Evolutionary conservation across 305 asterid genomes (phyloP).

Genomic region (Salvia sclarea): DNA sequence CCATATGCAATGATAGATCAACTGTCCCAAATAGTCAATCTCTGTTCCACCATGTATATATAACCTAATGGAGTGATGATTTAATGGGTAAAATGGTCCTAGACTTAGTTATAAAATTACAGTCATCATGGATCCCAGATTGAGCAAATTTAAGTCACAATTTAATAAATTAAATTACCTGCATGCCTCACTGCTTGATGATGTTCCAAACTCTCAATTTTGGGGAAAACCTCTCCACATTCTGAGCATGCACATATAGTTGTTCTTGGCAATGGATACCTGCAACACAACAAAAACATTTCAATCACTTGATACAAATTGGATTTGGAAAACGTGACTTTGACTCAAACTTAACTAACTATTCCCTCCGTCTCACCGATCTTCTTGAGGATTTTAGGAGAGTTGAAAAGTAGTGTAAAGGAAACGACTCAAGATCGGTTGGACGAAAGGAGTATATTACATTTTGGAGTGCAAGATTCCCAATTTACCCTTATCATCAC

Average conservation of each 20-base stretch:
- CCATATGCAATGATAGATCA: slow-evolving; percentile 3
- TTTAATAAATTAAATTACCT: slow-evolving; percentile 54
- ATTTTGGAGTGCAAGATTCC: no score
- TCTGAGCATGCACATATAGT: slow-evolving; percentile 78
- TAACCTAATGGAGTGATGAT: neutral
- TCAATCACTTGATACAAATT: neutral
- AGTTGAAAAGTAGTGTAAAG: no score
- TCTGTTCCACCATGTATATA: neutral
- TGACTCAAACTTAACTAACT: neutral
- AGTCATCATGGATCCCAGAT: neutral
- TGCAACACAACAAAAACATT: slow-evolving; percentile 20
- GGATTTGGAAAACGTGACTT: neutral
- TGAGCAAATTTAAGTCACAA: neutral
- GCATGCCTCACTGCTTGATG: slow-evolving; percentile 95
- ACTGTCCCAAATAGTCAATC: slow-evolving; percentile 10
- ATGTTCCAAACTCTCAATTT: slow-evolving; percentile 84
- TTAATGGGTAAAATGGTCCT: neutral
- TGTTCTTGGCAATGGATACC: slow-evolving; percentile 81
- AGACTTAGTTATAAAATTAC: neutral
- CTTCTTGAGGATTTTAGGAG: no score
- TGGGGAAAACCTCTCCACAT: slow-evolving; percentile 95
- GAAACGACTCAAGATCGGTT: no score
- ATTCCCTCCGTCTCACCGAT: no score
- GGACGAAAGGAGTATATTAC: no score
- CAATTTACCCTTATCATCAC: no score